Evolutionary conservation across 2,329 filamentous ascomycete genomes (phyloP), one percentile per base, ranked within the genome.

Genomic region (Cytospora leucostoma): DNA sequence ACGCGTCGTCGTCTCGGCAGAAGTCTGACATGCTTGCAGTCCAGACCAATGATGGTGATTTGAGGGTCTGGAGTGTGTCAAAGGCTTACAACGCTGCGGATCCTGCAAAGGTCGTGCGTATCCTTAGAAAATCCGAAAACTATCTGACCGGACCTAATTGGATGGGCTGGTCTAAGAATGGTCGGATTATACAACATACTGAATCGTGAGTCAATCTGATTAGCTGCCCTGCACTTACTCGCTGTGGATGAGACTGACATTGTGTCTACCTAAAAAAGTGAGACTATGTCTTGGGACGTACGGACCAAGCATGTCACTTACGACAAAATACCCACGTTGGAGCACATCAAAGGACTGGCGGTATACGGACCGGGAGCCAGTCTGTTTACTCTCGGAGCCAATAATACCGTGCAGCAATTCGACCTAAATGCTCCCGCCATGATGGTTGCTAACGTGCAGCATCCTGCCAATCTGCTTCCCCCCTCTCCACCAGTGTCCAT

Each of bases 131-230:
- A 70, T 88, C 88, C 8, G 93, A 97, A 66, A 88, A 88, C 68
- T 88, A 84, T 68, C 79, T 86, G 38, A 78, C 86, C 3, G 92
- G 92, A 1, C 89, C 91, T 44, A 97, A 96, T 74, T 99, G 95
- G 95, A 93, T 97, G 82, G 90, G 88, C 21, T 99, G 95, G 95
- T 98, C 95, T 0, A 98, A 97, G 78, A 98, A 97, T 78, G 95
- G 95, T 47, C 90, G 93, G 68, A 93, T 99, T 68, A 88, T 99
- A 67, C 95, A 99, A 76, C 93, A 88, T 76, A 90, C 91, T 6
- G 92, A 97, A 76, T 88, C 89, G 93, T 97, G 82, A 79, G 91
- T 86, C 61, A 40, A 58, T 49, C 37, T 15, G 10, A 38, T 10
- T 15, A 13, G n/a, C 4, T 13, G 65, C 59, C 11, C 8, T 44